Evolutionary conservation across 1,284 basidiomycete genomes (phyloP).

Genomic region (Farysia itapuensis): DNA sequence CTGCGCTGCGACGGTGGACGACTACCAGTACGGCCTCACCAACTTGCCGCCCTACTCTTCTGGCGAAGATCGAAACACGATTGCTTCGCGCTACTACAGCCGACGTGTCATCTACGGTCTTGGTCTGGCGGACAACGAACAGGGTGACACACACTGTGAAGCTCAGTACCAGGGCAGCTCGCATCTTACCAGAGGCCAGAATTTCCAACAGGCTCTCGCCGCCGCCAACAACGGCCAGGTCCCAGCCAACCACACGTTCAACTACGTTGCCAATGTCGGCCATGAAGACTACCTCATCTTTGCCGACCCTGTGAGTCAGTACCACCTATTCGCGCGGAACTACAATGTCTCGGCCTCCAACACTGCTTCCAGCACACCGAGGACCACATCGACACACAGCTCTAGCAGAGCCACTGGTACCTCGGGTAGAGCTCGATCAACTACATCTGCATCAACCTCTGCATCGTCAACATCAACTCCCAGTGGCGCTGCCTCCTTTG

Average conservation of each 20-base stretch:
- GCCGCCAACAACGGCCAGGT: slow-evolving; percentile 32
- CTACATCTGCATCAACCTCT: too few species aligned
- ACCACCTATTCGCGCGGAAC: slow-evolving; percentile 29
- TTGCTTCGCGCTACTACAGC: slow-evolving; percentile 34
- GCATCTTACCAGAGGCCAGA: slow-evolving; percentile 46
- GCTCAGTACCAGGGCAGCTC: slow-evolving; percentile 45
- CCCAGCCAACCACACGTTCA: slow-evolving; percentile 35
- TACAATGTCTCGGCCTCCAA: slow-evolving; percentile 6
- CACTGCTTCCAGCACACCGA: background rate
- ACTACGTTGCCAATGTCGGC: slow-evolving; percentile 32
- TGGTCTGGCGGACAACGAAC: slow-evolving; percentile 39
- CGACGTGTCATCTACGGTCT: slow-evolving; percentile 42
- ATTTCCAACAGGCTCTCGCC: slow-evolving; percentile 26
- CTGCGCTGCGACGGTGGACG: slow-evolving; percentile 18
- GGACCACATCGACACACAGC: too few species aligned
- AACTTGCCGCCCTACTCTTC: slow-evolving; percentile 18
- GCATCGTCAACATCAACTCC: slow-evolving; percentile 1
- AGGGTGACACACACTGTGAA: slow-evolving; percentile 49
- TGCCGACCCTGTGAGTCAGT: slow-evolving; percentile 30
- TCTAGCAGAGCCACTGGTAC: too few species aligned
- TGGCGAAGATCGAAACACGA: slow-evolving; percentile 8
- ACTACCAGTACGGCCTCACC: slow-evolving; percentile 33
- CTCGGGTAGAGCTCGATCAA: too few species aligned
- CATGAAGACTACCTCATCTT: slow-evolving; percentile 51
- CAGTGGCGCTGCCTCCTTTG: background rate